Conservation (phyloP, 208 protist species). For the Trypanosoma platydactyli region DNA sequence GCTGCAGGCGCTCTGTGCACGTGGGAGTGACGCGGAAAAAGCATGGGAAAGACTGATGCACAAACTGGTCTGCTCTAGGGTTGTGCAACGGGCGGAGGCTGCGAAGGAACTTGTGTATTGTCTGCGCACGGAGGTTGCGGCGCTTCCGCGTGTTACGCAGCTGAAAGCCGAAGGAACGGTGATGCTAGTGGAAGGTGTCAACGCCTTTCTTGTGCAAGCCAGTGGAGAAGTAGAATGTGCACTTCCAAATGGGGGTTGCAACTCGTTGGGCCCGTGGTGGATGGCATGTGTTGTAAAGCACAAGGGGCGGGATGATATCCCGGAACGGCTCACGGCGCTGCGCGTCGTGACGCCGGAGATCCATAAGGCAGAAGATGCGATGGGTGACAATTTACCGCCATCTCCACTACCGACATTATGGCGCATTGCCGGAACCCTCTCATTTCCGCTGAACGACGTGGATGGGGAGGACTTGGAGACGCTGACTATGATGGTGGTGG, state of each 20-base stretch:
- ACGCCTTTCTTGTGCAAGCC: conserved; percentile 50
- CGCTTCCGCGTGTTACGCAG: conserved; percentile 34
- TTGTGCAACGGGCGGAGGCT: neutral
- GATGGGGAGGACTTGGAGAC: conserved; percentile 43
- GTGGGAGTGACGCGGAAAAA: neutral
- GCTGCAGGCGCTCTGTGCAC: conserved; percentile 22
- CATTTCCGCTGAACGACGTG: conserved; percentile 29
- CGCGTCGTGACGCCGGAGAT: conserved; percentile 19
- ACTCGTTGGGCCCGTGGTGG: conserved; percentile 19
- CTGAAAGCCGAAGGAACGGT: conserved; percentile 44
- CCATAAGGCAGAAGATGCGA: neutral
- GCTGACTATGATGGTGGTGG: conserved; percentile 24
- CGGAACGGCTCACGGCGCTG: conserved; percentile 22
- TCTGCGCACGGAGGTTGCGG: conserved; percentile 28
- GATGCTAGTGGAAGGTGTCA: conserved; percentile 32
- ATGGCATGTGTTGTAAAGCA: conserved; percentile 17
- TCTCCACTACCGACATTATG: conserved; percentile 11
- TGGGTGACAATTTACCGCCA: neutral
- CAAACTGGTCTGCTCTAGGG: conserved; percentile 8
- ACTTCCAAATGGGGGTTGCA: neutral
- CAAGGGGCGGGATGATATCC: conserved; percentile 1
- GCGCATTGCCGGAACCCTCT: conserved; percentile 18
- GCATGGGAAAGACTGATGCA: conserved; percentile 4
- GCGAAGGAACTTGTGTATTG: conserved; percentile 8
- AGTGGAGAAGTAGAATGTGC: conserved; percentile 38